Conservation (phyloP, 257 asterid genomes). For the Solanum stenotomum region DNA sequence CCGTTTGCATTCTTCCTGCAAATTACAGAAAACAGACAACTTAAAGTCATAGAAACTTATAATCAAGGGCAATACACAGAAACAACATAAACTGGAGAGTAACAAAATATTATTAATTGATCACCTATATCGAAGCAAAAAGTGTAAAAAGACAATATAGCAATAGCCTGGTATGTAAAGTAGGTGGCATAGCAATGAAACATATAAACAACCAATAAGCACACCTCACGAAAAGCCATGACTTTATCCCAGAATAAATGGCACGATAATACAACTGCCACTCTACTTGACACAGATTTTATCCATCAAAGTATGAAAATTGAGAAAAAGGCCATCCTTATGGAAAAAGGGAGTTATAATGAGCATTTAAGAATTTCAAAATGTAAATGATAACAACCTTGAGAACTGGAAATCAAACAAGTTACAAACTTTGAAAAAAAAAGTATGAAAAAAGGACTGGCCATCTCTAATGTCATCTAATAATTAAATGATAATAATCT, state of each 20-base stretch:
- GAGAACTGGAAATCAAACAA: neutral
- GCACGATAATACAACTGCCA: neutral
- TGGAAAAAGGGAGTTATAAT: neutral
- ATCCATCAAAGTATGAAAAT: neutral
- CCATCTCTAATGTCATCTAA: neutral
- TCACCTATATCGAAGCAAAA: neutral
- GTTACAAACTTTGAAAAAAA: neutral
- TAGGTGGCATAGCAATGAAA: neutral
- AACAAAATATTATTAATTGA: neutral
- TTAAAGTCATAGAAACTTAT: neutral
- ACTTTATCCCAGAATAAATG: neutral
- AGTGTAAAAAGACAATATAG: neutral
- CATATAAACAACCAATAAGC: neutral
- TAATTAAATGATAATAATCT: neutral
- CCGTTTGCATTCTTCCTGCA: slow-evolving; percentile 92
- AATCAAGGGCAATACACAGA: neutral
- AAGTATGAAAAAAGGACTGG: neutral
- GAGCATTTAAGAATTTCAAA: neutral
- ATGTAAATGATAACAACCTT: neutral
- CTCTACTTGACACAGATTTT: neutral
- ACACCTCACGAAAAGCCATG: neutral
- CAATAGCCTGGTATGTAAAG: neutral
- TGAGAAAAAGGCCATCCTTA: neutral
- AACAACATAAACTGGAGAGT: neutral
- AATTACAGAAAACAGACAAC: neutral